Base-by-base conservation (phyloP, 2,329 filamentous ascomycete genomes). In the Blastomyces silverae region DNA sequence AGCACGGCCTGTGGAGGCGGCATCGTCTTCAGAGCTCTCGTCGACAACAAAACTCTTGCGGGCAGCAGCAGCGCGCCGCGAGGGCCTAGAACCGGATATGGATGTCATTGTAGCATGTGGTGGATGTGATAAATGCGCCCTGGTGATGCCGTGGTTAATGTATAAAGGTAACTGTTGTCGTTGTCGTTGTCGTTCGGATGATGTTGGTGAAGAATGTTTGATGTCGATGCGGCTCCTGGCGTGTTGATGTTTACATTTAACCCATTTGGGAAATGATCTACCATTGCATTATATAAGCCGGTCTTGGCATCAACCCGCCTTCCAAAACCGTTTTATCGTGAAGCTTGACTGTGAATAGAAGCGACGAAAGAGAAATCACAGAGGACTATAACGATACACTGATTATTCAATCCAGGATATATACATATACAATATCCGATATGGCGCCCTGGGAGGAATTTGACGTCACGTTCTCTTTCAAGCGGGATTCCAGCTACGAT, bases 41-140 rank as follows among this genome's bases (percentile, higher is more conserved):
- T 95, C 91, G 66, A 92, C 80, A 59, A 95, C 83, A 61, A 89
- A 85, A 70, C 87, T 89, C 71, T 88, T 87, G 73, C 91, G 85
- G 62, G 89, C 77, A 55, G 83, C 82, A 61, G 81, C 82, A 61
- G 81, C 83, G 64, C 86, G 82, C 73, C 87, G 82, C 64, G 84
- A 83, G 13, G 86, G 83, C 69, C 87, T 74, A 75, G 62, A 76
- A 44, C 37, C 34, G 37, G 37, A 72, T 68, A 76, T 70, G 63
- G 77, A 77, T 66, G 76, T 72, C 77, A 79, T 79, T 69, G 70
- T 71, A 28, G 55, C 42, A 60, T 60, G 39, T 44, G 39, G 42
- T 20, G 13, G 3, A 42, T 20, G 59, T 28, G 5, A 8, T 5
- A 34, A 57, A 39, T 13, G 31, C 10, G 17, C 10, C 8, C 17